Evolutionary conservation across 805 yeast genomes (phyloP).

Genomic region (Yueomyces sp.): DNA sequence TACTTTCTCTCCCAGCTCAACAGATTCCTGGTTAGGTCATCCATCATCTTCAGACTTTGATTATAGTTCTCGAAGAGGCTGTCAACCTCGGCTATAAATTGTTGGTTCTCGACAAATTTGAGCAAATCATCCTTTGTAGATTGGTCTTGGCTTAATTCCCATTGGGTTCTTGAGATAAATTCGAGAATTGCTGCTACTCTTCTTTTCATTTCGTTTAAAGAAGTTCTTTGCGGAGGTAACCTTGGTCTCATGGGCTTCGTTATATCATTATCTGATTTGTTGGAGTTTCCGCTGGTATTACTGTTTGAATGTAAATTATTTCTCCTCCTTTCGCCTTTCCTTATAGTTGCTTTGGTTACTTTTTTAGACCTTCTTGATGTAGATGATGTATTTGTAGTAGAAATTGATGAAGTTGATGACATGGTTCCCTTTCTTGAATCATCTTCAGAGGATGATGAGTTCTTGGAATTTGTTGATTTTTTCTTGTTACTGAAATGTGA

Average conservation of each 20-base stretch:
- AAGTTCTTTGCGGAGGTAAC: conserved; percentile 60
- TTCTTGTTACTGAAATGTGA: neutral
- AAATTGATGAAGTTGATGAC: conserved; percentile 5
- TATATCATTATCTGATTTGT: conserved; percentile 30
- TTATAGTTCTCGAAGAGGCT: conserved; percentile 37
- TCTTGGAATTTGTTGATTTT: neutral
- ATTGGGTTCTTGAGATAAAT: conserved; percentile 76
- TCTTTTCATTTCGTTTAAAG: conserved; percentile 73
- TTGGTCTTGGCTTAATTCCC: conserved; percentile 68
- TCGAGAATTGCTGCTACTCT: conserved; percentile 84
- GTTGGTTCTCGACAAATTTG: conserved; percentile 31
- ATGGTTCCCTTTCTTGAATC: conserved; percentile 1
- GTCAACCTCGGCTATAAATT: conserved; percentile 27
- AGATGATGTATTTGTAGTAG: neutral
- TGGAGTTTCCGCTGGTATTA: conserved; percentile 1
- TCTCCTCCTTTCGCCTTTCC: conserved; percentile 6
- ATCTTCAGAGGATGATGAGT: neutral
- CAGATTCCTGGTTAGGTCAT: conserved; percentile 55
- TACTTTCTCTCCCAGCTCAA: conserved; percentile 70
- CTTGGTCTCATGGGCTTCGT: conserved; percentile 75
- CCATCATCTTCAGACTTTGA: conserved; percentile 54
- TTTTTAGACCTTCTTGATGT: conserved; percentile 4
- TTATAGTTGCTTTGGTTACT: conserved; percentile 4
- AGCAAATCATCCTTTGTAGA: conserved; percentile 39
- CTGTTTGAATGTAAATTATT: conserved; percentile 2